Conservation (phyloP, 306 rosid species). For the Betula pendula region DNA sequence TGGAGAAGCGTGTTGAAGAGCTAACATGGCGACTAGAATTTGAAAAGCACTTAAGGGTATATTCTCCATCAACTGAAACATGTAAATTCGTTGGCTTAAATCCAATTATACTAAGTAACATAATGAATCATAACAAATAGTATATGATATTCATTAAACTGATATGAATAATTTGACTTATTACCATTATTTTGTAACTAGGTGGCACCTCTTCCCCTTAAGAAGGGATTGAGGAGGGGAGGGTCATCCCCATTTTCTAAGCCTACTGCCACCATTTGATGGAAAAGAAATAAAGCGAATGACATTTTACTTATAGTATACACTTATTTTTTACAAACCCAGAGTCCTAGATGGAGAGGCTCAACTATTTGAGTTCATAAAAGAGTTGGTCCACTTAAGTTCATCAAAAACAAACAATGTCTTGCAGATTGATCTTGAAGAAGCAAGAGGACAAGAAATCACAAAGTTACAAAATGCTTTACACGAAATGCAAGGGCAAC, state of each 20-base stretch:
- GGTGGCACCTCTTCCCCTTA: background rate
- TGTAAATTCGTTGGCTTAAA: slow-evolving; percentile 2
- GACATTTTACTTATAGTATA: background rate
- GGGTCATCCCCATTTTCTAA: background rate
- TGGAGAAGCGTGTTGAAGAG: slow-evolving; percentile 95
- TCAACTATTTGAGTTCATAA: background rate
- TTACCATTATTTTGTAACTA: background rate
- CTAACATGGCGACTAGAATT: slow-evolving; percentile 81
- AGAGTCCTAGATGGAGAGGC: background rate
- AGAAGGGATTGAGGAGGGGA: background rate
- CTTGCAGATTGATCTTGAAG: slow-evolving; percentile 77
- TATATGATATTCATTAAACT: background rate
- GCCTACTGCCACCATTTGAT: background rate
- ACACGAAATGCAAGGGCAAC: slow-evolving; percentile 65
- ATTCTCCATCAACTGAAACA: slow-evolving; percentile 21
- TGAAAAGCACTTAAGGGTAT: slow-evolving; percentile 82
- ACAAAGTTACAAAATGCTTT: slow-evolving; percentile 55
- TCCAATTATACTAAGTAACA: background rate
- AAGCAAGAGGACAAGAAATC: slow-evolving; percentile 80
- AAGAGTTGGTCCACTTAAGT: slow-evolving; percentile 4
- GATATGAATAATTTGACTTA: background rate
- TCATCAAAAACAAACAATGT: slow-evolving; percentile 24
- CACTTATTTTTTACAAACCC: background rate
- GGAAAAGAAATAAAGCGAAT: background rate
- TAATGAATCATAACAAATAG: slow-evolving; percentile 10